A percentile compares a stretch with the other conserved stretches of the same genome.
Conservation (phyloP, 2,329 filamentous ascomycete species). For the Talaromyces sp. region DNA sequence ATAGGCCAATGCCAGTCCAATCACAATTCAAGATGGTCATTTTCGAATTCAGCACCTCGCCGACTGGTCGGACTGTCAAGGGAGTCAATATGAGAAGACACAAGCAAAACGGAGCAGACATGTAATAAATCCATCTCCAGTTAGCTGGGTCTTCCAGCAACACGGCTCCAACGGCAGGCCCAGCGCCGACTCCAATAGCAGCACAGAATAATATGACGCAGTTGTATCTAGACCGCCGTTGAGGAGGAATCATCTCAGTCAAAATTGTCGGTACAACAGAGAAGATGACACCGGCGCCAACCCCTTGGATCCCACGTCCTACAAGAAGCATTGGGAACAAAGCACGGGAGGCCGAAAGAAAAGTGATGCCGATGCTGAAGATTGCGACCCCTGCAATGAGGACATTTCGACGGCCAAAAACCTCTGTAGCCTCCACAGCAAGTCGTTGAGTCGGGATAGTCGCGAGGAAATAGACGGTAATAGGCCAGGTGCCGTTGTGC, state of each 20-base stretch:
- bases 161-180: not conserved
- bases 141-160: not conserved
- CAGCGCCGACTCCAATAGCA: conserved; percentile 3
- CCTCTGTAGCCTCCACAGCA: conserved; percentile 1
- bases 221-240: conserved; percentile 2
- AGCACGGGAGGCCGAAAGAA: not conserved
- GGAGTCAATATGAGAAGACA: not conserved
- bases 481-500: conserved; percentile 4
- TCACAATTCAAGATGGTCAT: conserved; percentile 5
- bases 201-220: not conserved
- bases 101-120: conserved; percentile 6
- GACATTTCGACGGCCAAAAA: conserved; percentile 1
- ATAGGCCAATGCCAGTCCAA: conserved; percentile 9
- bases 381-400: conserved; percentile 3
- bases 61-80: conserved; percentile 4
- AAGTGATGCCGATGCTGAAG: conserved; percentile 5
- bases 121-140: conserved; percentile 12
- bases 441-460: conserved; percentile 3
- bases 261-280: conserved; percentile 3
- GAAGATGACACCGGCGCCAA: conserved; percentile 3
- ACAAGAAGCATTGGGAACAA: conserved; percentile 6
- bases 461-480: conserved; percentile 7
- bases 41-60: conserved; percentile 1
- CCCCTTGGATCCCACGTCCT: conserved; percentile 8
- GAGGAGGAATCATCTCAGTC: conserved; percentile 2